Conservation (phyloP, 106 monocot species). For the Allium fistulosum region DNA sequence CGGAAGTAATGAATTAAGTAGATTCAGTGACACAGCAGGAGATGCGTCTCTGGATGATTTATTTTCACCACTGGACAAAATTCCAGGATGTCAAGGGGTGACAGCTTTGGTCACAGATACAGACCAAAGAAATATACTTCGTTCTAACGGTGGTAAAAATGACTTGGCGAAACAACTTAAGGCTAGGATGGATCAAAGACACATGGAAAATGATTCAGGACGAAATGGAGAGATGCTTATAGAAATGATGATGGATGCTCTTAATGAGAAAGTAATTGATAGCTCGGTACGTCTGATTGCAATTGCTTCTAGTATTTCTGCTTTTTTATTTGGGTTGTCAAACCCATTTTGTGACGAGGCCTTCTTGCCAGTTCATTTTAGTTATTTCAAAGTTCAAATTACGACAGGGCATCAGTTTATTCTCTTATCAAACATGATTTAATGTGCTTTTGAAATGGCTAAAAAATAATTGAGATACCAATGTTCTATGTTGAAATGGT, state of each 20-base stretch:
- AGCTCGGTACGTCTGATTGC: slow-evolving; percentile 40
- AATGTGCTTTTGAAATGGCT: no score
- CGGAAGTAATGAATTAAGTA: slow-evolving; percentile 47
- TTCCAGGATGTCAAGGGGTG: slow-evolving; percentile 34
- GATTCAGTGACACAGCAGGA: slow-evolving; percentile 87
- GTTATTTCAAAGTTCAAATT: no score
- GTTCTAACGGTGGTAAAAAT: slow-evolving; percentile 37
- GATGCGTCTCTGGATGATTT: slow-evolving; percentile 92
- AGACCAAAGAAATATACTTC: slow-evolving; percentile 23
- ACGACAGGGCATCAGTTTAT: no score
- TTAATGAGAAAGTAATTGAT: slow-evolving; percentile 17
- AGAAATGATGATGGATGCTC: slow-evolving; percentile 46
- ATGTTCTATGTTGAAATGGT: no score
- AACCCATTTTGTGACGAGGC: no score
- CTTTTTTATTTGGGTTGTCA: background rate
- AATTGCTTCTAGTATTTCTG: slow-evolving; percentile 2
- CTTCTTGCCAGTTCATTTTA: no score
- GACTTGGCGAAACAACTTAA: slow-evolving; percentile 71
- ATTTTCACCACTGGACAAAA: slow-evolving; percentile 61
- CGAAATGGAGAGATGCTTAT: slow-evolving; percentile 57
- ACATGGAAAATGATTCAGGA: slow-evolving; percentile 48
- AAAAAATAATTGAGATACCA: no score
- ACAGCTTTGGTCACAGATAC: slow-evolving; percentile 64
- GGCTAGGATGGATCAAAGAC: slow-evolving; percentile 71
- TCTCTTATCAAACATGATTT: no score